A percentile compares a stretch with the other conserved stretches of the same genome.
Conservation (phyloP, 2,329 filamentous ascomycete genomes). For the Fusarium nurragi region DNA sequence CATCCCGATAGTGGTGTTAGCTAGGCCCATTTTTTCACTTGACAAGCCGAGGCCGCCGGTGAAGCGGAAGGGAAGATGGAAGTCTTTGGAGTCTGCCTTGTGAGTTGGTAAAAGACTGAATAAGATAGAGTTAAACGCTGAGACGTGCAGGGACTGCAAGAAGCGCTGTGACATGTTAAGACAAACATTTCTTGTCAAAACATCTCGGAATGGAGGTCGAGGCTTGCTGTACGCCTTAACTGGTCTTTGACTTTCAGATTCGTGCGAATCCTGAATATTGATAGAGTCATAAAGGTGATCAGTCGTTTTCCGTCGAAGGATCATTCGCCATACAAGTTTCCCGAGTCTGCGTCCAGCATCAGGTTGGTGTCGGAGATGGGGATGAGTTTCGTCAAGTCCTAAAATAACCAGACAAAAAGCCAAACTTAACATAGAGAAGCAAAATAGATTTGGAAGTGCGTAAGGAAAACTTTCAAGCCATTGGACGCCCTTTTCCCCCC, state of each 20-base stretch:
- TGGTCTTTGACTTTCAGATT: not conserved
- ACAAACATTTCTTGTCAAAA: slow-evolving; percentile 65
- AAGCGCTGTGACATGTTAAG: slow-evolving; percentile 71
- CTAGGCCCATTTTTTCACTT: slow-evolving; percentile 76
- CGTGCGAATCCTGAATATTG: not conserved
- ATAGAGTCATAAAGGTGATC: not conserved
- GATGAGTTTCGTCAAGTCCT: slow-evolving; percentile 61
- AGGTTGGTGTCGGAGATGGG: not conserved
- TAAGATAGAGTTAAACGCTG: slow-evolving; percentile 79
- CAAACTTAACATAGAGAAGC: slow-evolving; percentile 56
- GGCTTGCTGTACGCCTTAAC: slow-evolving; percentile 53
- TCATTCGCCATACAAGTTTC: not conserved
- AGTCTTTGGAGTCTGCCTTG: slow-evolving; percentile 58
- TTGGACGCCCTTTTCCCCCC: not conserved
- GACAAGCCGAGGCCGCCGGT: slow-evolving; percentile 80
- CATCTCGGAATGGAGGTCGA: slow-evolving; percentile 61
- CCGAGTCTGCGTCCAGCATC: not conserved
- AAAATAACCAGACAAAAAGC: slow-evolving; percentile 59
- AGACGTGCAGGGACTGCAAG: slow-evolving; percentile 76
- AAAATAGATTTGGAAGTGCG: slow-evolving; percentile 64
- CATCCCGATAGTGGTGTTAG: slow-evolving; percentile 78
- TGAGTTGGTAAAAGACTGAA: slow-evolving; percentile 81
- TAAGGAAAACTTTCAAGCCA: slow-evolving; percentile 57
- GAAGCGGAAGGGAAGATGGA: slow-evolving; percentile 67
- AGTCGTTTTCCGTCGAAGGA: not conserved